phyloP scores from a whole-genome alignment of 306 rosid species.

The Carpinus viminea region DNA sequence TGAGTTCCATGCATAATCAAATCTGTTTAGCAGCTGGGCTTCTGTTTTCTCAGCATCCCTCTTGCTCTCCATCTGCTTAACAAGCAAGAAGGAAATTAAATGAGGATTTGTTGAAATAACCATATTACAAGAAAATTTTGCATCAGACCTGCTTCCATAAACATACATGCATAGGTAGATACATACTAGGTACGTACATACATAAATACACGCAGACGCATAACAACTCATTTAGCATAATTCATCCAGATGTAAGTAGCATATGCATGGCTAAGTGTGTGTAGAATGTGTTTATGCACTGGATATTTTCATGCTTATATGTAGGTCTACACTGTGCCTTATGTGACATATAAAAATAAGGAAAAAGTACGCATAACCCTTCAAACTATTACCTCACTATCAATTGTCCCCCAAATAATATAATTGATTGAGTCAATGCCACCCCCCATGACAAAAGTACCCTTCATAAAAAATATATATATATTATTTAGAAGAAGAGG shows the following conservation, averaged over 20 bases:
- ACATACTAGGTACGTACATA: neutral
- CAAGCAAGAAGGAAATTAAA: conserved; percentile 18
- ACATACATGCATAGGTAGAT: neutral
- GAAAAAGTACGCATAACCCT: too few relatives aligned
- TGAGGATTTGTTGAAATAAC: neutral
- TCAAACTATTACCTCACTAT: too few relatives aligned
- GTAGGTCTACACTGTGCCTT: neutral
- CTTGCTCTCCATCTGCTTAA: conserved; percentile 71
- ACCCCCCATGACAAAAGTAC: too few relatives aligned
- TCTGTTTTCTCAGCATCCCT: conserved; percentile 61
- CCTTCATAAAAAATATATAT: too few relatives aligned
- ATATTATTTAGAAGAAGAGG: too few relatives aligned
- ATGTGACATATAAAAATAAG: neutral
- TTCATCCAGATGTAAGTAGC: neutral
- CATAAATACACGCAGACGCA: neutral
- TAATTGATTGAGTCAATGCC: too few relatives aligned
- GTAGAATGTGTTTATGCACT: neutral
- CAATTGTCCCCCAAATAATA: too few relatives aligned
- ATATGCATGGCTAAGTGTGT: neutral
- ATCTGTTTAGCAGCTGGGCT: conserved; percentile 60
- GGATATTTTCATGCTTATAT: neutral
- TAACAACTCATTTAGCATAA: neutral
- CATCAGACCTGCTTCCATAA: neutral
- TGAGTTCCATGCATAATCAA: conserved; percentile 90
- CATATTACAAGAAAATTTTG: conserved; percentile 6